Percentiles rank a stretch among this genome's conserved stretches.
phyloP scores from a whole-genome alignment of 345 rosid species.

The Salix arbutifolia region DNA sequence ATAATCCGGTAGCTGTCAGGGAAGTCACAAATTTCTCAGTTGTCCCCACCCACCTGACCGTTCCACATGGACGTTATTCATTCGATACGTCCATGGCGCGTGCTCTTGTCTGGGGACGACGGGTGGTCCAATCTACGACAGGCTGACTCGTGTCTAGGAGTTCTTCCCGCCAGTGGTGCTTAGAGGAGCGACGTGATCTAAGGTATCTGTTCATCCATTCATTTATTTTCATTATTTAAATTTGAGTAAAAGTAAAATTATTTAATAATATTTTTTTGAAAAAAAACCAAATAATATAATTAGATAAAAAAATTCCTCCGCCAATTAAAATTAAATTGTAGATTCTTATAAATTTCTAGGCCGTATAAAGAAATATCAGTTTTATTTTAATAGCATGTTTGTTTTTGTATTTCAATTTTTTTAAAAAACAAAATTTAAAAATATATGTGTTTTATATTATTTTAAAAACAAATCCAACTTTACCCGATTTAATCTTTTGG shows the following conservation, averaged over 20 bases:
- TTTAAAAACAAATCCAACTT: no score
- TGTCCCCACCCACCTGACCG: constrained; percentile 33
- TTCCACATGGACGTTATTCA: constrained; percentile 51
- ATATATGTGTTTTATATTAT: no score
- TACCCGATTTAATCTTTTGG: no score
- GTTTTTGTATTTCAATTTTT: no score
- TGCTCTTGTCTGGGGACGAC: constrained; percentile 44
- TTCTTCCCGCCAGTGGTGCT: constrained; percentile 50
- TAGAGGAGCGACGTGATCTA: constrained; percentile 36
- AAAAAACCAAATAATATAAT: no score
- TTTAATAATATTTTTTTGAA: no score
- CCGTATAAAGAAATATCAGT: no score
- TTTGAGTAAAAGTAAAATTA: background rate
- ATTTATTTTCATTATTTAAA: background rate
- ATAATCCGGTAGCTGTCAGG: constrained; percentile 76
- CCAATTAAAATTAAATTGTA: no score
- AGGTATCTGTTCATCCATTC: constrained; percentile 33
- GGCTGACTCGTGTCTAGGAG: constrained; percentile 40
- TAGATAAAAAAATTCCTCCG: no score
- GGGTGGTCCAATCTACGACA: constrained; percentile 43
- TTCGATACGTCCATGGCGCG: constrained; percentile 33
- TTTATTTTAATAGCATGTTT: no score
- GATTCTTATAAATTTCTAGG: no score
- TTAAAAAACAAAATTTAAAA: no score
- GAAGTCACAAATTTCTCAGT: constrained; percentile 53